Percentiles rank a stretch among this genome's conserved stretches.
Conservation (phyloP, 2,329 filamentous ascomycete genomes). For the Cladosporium sp. region DNA sequence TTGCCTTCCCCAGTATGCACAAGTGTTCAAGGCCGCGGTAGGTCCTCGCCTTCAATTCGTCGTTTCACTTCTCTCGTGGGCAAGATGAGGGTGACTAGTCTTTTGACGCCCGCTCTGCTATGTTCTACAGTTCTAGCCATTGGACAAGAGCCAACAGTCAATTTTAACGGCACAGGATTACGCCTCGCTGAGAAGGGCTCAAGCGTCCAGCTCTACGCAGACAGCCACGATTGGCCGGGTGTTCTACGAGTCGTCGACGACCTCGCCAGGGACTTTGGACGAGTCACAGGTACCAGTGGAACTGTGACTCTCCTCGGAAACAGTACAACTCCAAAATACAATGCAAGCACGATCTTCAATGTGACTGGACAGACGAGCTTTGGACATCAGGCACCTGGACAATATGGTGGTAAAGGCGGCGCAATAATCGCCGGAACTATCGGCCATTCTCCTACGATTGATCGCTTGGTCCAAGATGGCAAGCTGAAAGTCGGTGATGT, state of each 20-base stretch:
- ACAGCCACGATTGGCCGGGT: constrained; percentile 60
- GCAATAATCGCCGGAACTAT: constrained; percentile 67
- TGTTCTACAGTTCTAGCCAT: constrained; percentile 32
- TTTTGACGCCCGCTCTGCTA: constrained; percentile 1
- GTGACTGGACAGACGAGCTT: constrained; percentile 38
- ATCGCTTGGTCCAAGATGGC: constrained; percentile 51
- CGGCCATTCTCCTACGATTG: constrained; percentile 59
- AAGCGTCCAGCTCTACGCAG: constrained; percentile 52
- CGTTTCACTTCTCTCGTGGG: constrained; percentile 26
- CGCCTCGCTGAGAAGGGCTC: constrained; percentile 23
- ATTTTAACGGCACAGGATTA: constrained; percentile 40
- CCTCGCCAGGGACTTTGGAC: constrained; percentile 64
- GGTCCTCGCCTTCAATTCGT: background rate
- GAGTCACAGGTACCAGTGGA: constrained; percentile 64
- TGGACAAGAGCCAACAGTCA: constrained; percentile 49
- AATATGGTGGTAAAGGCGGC: constrained; percentile 20
- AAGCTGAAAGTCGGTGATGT: constrained; percentile 57
- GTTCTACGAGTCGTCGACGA: constrained; percentile 65
- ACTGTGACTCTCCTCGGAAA: constrained; percentile 45
- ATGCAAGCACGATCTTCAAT: constrained; percentile 40
- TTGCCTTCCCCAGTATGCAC: background rate
- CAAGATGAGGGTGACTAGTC: constrained; percentile 12
- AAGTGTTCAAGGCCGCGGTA: background rate
- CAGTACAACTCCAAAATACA: constrained; percentile 35
- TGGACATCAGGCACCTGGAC: constrained; percentile 15